Conservation (phyloP, 306 rosid genomes). For the Corylus heterophylla region DNA sequence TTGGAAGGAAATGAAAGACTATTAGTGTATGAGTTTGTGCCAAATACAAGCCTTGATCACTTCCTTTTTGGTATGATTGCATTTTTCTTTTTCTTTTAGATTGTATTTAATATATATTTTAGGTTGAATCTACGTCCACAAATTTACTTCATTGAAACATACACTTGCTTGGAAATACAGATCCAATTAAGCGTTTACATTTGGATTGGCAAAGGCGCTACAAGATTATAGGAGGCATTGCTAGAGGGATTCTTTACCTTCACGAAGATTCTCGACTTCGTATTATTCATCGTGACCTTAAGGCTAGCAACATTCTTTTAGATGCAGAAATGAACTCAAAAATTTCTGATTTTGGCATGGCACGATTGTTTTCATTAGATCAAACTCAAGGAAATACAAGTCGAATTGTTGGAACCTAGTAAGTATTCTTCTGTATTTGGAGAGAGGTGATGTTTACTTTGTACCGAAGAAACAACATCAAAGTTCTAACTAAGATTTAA, state of each 20-base stretch:
- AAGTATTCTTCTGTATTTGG: constrained; percentile 8
- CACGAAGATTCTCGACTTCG: constrained; percentile 50
- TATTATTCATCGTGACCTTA: constrained; percentile 46
- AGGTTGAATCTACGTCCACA: neutral
- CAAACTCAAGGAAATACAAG: constrained; percentile 39
- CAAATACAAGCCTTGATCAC: constrained; percentile 48
- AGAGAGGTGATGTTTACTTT: neutral
- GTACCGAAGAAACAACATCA: neutral
- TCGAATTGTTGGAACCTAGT: constrained; percentile 45
- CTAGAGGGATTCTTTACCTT: constrained; percentile 47
- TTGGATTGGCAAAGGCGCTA: constrained; percentile 39
- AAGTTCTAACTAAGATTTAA: neutral
- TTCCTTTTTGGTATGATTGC: constrained; percentile 45
- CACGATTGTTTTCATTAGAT: constrained; percentile 32
- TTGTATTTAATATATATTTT: neutral
- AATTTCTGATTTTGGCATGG: constrained; percentile 55
- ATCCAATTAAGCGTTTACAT: constrained; percentile 22
- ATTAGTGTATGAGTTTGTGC: constrained; percentile 53
- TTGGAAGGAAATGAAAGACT: constrained; percentile 23
- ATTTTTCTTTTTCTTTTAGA: constrained; percentile 7
- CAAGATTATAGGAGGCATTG: constrained; percentile 41
- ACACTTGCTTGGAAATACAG: constrained; percentile 22
- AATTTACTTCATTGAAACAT: neutral
- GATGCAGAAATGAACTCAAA: constrained; percentile 44
- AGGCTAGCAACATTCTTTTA: constrained; percentile 48